A percentile compares a stretch with the other conserved stretches of the same genome.
Conservation (phyloP, 2,329 filamentous ascomycete genomes). For the Aspergillus caelatus region DNA sequence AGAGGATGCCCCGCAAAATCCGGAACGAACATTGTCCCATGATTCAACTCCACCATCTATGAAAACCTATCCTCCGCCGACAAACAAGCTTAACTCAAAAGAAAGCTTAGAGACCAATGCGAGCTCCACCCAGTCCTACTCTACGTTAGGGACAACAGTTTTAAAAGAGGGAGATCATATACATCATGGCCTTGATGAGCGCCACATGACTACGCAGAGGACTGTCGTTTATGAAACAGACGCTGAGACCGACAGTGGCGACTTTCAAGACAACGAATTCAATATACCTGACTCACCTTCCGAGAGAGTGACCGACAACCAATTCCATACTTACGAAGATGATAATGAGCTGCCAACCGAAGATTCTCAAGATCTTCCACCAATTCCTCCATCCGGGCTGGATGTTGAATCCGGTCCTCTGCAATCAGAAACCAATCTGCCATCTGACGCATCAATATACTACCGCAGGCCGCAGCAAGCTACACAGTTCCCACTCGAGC, state of each 20-base stretch:
- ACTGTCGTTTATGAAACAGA: slow-evolving; percentile 48
- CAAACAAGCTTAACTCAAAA: not conserved
- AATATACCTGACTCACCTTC: slow-evolving; percentile 16
- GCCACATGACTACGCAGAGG: slow-evolving; percentile 23
- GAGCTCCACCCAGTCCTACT: slow-evolving; percentile 6
- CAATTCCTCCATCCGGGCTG: slow-evolving; percentile 22
- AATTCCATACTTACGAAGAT: slow-evolving; percentile 9
- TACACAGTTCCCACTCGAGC: slow-evolving; percentile 42
- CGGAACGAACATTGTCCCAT: not conserved
- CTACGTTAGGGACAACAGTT: not conserved
- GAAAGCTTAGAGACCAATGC: slow-evolving; percentile 6
- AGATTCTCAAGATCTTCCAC: slow-evolving; percentile 38
- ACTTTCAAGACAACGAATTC: slow-evolving; percentile 27
- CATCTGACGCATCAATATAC: slow-evolving; percentile 41
- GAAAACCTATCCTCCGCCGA: not conserved
- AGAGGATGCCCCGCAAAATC: slow-evolving; percentile 11
- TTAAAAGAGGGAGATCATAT: not conserved
- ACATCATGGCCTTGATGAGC: not conserved
- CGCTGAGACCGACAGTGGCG: slow-evolving; percentile 40
- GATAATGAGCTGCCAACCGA: slow-evolving; percentile 19
- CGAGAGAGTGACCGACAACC: not conserved
- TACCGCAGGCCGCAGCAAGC: slow-evolving; percentile 39
- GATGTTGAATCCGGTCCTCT: slow-evolving; percentile 28
- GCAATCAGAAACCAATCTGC: slow-evolving; percentile 31
- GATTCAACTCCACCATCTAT: slow-evolving; percentile 1